phyloP scores from a whole-genome alignment of 805 yeast species.

The Candida ficus region DNA sequence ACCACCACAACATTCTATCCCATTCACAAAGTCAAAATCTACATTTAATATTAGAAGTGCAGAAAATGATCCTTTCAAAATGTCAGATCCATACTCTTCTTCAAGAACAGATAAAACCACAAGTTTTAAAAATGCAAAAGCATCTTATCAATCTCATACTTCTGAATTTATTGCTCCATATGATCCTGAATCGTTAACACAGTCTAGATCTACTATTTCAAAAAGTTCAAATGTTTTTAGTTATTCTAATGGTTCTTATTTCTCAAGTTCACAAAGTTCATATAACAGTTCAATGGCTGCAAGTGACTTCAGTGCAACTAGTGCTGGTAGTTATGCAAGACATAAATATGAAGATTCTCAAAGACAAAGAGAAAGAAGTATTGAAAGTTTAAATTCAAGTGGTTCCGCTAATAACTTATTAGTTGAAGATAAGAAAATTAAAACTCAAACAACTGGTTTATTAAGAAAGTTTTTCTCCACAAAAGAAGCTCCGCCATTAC shows the following conservation, averaged over 20 bases:
- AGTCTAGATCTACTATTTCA: constrained; percentile 22
- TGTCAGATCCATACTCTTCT: constrained; percentile 12
- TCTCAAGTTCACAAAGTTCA: constrained; percentile 43
- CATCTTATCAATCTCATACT: constrained; percentile 5
- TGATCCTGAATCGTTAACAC: constrained; percentile 27
- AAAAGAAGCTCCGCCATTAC: constrained; percentile 25
- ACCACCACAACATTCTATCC: constrained; percentile 21
- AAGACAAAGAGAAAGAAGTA: constrained; percentile 10
- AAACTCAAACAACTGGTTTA: constrained; percentile 20
- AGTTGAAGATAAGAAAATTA: constrained; percentile 20
- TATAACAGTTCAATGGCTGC: constrained; percentile 37
- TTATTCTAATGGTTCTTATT: constrained; percentile 39
- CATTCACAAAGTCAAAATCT: constrained; percentile 20
- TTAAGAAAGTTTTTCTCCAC: constrained; percentile 29
- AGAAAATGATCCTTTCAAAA: constrained; percentile 5
- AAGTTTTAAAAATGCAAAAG: constrained; percentile 13
- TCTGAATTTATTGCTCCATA: constrained; percentile 26
- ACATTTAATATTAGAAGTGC: constrained; percentile 13
- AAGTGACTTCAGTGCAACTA: constrained; percentile 78
- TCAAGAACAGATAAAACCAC: constrained; percentile 3
- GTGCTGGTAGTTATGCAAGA: constrained; percentile 80
- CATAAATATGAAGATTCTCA: constrained; percentile 49
- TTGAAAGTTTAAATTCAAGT: constrained; percentile 15
- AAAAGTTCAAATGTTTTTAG: constrained; percentile 23
- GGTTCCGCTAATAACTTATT: constrained; percentile 25